Conservation (phyloP, 768 basidiomycete genomes). For the Chlorophyllum brunneum region DNA sequence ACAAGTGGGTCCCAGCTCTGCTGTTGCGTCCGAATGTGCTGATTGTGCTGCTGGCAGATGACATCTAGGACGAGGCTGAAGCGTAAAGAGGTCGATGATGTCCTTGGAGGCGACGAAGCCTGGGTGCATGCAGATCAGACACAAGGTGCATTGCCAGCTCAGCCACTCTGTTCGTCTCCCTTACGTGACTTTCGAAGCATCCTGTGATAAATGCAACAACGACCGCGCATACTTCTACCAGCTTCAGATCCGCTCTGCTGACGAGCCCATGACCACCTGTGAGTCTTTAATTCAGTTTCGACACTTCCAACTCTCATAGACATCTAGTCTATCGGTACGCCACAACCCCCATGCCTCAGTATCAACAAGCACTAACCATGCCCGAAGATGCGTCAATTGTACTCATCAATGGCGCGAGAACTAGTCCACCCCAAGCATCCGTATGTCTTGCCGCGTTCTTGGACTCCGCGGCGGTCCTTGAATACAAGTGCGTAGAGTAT, state of each 20-base stretch:
- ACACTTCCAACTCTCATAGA: background rate
- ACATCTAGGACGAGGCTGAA: conserved; percentile 83
- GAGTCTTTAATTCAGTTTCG: conserved; percentile 18
- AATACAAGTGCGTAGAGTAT: no score
- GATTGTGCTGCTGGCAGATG: conserved; percentile 51
- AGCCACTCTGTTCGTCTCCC: background rate
- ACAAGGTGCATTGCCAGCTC: conserved; percentile 43
- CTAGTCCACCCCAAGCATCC: conserved; percentile 19
- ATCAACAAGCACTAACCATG: background rate
- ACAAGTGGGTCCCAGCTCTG: conserved; percentile 44
- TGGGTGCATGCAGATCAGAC: conserved; percentile 94
- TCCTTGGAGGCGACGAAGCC: conserved; percentile 88
- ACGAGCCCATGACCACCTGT: conserved; percentile 85
- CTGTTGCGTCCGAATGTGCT: background rate
- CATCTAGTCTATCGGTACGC: conserved; percentile 58
- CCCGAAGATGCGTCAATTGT: conserved; percentile 54
- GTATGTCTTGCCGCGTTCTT: background rate
- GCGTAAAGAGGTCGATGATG: conserved; percentile 93
- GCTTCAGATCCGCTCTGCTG: conserved; percentile 91
- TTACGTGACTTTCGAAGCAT: conserved; percentile 30
- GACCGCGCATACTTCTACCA: conserved; percentile 91
- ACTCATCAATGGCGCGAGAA: conserved; percentile 72
- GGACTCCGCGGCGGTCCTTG: no score
- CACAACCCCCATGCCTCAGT: background rate
- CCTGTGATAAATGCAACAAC: conserved; percentile 78